Base-by-base conservation (phyloP, 192 early-diverging fungal species). In the Globomyces pollinis-pini region DNA sequence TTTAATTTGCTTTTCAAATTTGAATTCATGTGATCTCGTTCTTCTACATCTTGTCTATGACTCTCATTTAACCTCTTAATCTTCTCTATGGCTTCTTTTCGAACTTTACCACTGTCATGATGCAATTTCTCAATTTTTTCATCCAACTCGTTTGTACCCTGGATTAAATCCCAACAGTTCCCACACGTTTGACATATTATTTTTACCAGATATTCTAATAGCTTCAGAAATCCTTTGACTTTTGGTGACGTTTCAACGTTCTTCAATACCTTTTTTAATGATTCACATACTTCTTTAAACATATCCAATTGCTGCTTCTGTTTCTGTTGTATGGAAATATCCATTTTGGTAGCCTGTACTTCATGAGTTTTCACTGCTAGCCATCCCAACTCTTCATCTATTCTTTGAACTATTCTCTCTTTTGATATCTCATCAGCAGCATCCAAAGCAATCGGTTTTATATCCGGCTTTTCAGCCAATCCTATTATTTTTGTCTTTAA, bases 331-430 rank as follows among this genome's bases (percentile, higher is more conserved):
- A 33, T 28, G 4, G 33, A 33, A 3, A 51, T n/a, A 33, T 30
- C 50, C 11, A 26, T 24, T 1, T 15, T 12, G 13, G 28, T 51
- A 7, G 32, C 26, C 33, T 51, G 50, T n/a, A 33, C 6, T 34
- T 34, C 32, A 1, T 3, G 12, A 5, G 30, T 51, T 21, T 29
- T 2, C 0, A 32, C 34, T 9, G 29, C 21, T 18, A 57, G 15
- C 55, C 55, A 57, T 15, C 15, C 31, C 8, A 57, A 2, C 28
- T 57, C 12, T 21, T 57, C 38, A 16, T 57, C 55, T 3, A 57
- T 20, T 32, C 39, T 36, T 44, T 24, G 28, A 5, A 57, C 1
- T 26, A 57, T 6, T 20, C 55, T 23, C 38, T 57, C 55, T 18
- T 57, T 13, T 8, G 18, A 28, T 7, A 57, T 38, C 7, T 31